These are phyloP conservation scores for Botrytis medusae DNA, from an alignment of 2,329 filamentous ascomycete genomes.

Conservation along the genomic window DNA sequence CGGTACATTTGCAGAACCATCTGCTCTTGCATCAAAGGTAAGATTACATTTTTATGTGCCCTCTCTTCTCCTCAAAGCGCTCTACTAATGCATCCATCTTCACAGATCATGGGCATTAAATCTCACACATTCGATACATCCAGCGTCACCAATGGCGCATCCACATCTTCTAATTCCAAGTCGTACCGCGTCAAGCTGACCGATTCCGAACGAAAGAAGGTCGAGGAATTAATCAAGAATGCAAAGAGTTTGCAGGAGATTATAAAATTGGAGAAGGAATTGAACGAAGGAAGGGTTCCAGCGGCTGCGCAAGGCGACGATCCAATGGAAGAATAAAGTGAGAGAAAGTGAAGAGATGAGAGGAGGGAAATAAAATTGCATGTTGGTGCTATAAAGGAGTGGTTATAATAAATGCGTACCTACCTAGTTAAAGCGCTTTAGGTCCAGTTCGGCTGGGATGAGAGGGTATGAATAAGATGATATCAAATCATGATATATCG, in stretches of 20 bases:
- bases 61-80: not conserved
- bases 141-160: conserved; percentile 46
- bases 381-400: not conserved
- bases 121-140: conserved; percentile 66
- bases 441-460: no score
- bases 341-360: not conserved
- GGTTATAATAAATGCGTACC: conserved; percentile 17
- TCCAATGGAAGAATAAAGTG: conserved; percentile 58
- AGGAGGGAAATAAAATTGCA: not conserved
- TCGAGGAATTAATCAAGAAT: conserved; percentile 84
- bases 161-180: conserved; percentile 53
- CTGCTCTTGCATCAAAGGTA: conserved; percentile 73
- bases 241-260: conserved; percentile 91
- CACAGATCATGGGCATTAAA: conserved; percentile 79
- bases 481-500: not conserved
- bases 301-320: conserved; percentile 59
- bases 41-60: conserved; percentile 24
- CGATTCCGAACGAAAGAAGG: conserved; percentile 79
- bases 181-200: conserved; percentile 81
- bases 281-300: conserved; percentile 85
- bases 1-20: conserved; percentile 74
- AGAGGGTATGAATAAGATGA: not conserved
- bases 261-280: conserved; percentile 82
- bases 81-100: not conserved
- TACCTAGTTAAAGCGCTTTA: conserved; percentile 20